Evolutionary conservation across 2,329 filamentous ascomycete species (phyloP).

Genomic region (Exophiala mesophila): DNA sequence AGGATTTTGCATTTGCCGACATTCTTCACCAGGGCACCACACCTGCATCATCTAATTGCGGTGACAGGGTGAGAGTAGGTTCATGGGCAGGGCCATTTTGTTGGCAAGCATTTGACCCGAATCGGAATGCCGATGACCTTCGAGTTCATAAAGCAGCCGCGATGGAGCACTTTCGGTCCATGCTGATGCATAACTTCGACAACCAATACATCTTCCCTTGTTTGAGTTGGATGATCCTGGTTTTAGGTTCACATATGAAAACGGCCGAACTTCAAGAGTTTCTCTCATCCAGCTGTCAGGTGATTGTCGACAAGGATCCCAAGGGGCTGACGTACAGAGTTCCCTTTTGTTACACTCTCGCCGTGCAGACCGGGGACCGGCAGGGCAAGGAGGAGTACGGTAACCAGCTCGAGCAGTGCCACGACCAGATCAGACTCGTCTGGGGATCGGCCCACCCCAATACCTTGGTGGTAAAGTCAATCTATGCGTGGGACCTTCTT

Average conservation of each 20-base stretch:
- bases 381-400: constrained; percentile 9
- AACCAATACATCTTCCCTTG: constrained; percentile 17
- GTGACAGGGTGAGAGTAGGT: neutral
- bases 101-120: constrained; percentile 4
- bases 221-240: constrained; percentile 13
- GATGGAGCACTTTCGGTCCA: constrained; percentile 10
- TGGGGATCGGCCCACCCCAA: constrained; percentile 18
- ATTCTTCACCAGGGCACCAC: neutral
- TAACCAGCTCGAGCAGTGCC: constrained; percentile 3
- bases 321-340: constrained; percentile 8
- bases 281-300: constrained; percentile 8
- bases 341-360: constrained; percentile 15
- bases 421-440: constrained; percentile 9
- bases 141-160: constrained; percentile 7
- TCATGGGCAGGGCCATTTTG: constrained; percentile 13
- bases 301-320: constrained; percentile 6
- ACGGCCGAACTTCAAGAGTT: constrained; percentile 10
- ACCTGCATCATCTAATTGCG: neutral
- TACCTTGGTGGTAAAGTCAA: constrained; percentile 15
- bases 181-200: constrained; percentile 6
- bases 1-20: neutral
- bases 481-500: constrained; percentile 18
- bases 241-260: constrained; percentile 12
- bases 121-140: neutral
- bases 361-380: constrained; percentile 4